Conservation (phyloP, 176 grass and related monocot genomes). For the Hsuehochloa calcarea region DNA sequence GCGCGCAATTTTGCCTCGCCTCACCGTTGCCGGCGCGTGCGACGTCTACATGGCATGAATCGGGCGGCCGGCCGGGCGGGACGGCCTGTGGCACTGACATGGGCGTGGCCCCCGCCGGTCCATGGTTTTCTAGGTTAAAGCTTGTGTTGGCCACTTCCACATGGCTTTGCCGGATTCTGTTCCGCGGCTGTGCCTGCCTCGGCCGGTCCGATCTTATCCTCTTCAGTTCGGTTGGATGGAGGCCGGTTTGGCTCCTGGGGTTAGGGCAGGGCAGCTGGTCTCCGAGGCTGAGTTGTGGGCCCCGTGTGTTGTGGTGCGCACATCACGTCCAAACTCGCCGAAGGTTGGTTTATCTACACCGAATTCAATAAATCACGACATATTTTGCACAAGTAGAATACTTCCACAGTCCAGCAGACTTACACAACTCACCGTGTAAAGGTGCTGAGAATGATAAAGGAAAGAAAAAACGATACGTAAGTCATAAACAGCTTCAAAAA, state of each 20-base stretch:
- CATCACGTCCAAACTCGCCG: no score
- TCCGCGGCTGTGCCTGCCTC: neutral
- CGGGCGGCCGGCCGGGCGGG: neutral
- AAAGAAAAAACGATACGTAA: no score
- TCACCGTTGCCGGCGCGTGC: neutral
- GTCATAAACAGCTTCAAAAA: neutral
- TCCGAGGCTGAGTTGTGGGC: no score
- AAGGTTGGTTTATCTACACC: no score
- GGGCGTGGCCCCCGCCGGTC: neutral
- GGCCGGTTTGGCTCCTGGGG: neutral
- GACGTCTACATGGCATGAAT: neutral
- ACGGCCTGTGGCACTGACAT: neutral
- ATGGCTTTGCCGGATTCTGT: constrained; percentile 16
- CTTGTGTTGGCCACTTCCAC: neutral
- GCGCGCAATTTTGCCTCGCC: neutral
- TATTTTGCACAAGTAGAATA: no score
- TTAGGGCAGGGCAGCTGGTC: no score
- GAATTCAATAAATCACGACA: no score
- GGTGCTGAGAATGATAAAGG: neutral
- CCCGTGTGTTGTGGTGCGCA: no score
- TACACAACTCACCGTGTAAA: neutral
- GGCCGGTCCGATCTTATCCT: constrained; percentile 38
- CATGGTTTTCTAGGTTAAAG: neutral
- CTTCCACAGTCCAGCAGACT: neutral
- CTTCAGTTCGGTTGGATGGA: neutral